Percentiles rank a stretch among this genome's conserved stretches.
phyloP scores from a whole-genome alignment of 1,284 basidiomycete genomes.

The Malassezia vespertilionis region DNA sequence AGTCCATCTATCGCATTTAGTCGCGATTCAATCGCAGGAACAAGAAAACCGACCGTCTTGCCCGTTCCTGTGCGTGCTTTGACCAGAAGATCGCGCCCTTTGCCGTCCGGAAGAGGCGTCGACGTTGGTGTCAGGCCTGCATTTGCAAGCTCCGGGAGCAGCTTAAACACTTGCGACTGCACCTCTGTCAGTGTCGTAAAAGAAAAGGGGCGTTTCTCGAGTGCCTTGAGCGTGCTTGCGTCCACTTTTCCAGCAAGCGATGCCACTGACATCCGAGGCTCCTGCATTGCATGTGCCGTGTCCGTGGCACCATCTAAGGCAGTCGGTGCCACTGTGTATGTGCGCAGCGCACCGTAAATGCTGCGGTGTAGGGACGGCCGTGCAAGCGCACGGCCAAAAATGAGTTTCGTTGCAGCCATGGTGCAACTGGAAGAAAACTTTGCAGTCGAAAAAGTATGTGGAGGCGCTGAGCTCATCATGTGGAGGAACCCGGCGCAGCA shows the following conservation, averaged over 20 bases:
- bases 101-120: conserved; percentile 25
- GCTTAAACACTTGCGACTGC: conserved; percentile 63
- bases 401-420: too few relatives aligned
- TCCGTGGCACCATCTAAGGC: too few relatives aligned
- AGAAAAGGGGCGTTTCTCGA: conserved; percentile 51
- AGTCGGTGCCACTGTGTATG: too few relatives aligned
- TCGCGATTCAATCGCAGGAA: conserved; percentile 44
- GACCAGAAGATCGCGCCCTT: conserved; percentile 46
- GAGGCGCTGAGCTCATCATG: too few relatives aligned
- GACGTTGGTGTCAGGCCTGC: conserved; percentile 13
- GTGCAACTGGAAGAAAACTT: too few relatives aligned
- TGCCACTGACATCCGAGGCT: background rate
- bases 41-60: conserved; percentile 46
- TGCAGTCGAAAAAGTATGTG: too few relatives aligned
- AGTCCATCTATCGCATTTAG: conserved; percentile 35
- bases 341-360: too few relatives aligned
- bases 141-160: conserved; percentile 51
- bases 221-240: background rate
- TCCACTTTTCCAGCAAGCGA: background rate
- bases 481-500: too few relatives aligned
- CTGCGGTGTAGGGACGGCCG: too few relatives aligned
- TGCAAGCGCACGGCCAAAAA: too few relatives aligned
- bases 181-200: conserved; percentile 70
- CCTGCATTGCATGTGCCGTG: background rate
- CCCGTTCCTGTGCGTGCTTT: conserved; percentile 48